Percentiles rank a stretch among this genome's conserved stretches.
These are phyloP conservation scores for Letharia columbiana DNA, from an alignment of 495 filamentous ascomycete species.

Conservation along the genomic window DNA sequence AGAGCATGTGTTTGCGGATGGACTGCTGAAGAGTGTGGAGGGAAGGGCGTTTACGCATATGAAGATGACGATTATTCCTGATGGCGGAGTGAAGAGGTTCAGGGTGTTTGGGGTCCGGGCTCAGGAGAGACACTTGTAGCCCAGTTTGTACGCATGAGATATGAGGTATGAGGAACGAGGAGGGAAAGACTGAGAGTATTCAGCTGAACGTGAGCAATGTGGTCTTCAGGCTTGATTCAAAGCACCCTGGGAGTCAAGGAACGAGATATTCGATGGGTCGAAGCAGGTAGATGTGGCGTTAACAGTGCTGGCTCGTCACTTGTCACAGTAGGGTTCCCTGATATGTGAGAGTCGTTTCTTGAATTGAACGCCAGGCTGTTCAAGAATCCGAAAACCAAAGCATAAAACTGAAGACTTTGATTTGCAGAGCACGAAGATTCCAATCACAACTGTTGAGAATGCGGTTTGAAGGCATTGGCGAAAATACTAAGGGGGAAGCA, in stretches of 20 bases:
- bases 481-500: too few species aligned
- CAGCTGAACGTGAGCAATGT: neutral
- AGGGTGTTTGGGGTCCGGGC: conserved; percentile 65
- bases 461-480: too few species aligned
- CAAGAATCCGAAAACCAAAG: too few species aligned
- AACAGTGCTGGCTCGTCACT: neutral
- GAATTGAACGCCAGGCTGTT: too few species aligned
- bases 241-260: neutral
- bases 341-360: too few species aligned
- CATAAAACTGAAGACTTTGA: too few species aligned
- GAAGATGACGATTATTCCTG: conserved; percentile 84
- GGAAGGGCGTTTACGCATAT: conserved; percentile 63
- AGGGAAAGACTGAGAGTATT: neutral
- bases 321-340: neutral
- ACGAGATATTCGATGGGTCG: neutral
- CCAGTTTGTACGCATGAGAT: neutral
- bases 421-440: too few species aligned
- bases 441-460: too few species aligned
- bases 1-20: conserved; percentile 62
- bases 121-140: neutral
- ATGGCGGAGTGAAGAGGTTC: conserved; percentile 84
- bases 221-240: neutral
- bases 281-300: neutral
- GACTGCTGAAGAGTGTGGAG: conserved; percentile 34
- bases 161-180: neutral